phyloP scores from a whole-genome alignment of 2,329 filamentous ascomycete genomes.

The Dothideomycetes sp. region DNA sequence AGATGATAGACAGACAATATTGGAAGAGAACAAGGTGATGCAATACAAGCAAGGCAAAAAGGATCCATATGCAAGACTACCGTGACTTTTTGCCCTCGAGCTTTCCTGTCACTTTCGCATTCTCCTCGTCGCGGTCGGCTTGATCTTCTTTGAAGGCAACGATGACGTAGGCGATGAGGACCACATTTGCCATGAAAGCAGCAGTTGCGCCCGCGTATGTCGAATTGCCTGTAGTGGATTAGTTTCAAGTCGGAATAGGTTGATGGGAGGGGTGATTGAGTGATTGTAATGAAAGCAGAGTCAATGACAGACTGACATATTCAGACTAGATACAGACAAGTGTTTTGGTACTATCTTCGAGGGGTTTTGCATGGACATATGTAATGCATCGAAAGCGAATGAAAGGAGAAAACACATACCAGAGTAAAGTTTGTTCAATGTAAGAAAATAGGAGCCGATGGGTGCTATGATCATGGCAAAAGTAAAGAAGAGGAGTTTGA shows the following conservation, averaged over 20 bases:
- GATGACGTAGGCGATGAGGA: conserved; percentile 80
- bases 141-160: conserved; percentile 85
- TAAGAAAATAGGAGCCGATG: conserved; percentile 79
- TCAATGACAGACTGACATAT: too few species aligned
- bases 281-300: too few species aligned
- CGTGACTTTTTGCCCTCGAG: conserved; percentile 29
- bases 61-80: conserved; percentile 10
- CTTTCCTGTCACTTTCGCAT: too few species aligned
- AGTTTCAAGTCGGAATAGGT: neutral
- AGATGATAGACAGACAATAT: too few species aligned
- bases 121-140: conserved; percentile 34
- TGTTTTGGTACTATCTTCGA: too few species aligned
- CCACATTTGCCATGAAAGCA: conserved; percentile 81
- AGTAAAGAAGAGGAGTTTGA: conserved; percentile 83
- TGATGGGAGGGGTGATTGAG: too few species aligned
- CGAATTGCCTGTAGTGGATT: conserved; percentile 56
- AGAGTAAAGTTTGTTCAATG: conserved; percentile 63
- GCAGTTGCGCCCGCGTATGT: conserved; percentile 79
- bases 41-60: neutral
- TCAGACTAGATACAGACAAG: too few species aligned
- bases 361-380: too few species aligned
- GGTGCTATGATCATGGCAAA: conserved; percentile 82
- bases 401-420: conserved; percentile 47
- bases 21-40: too few species aligned
- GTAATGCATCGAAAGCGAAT: neutral